Conservation (phyloP, 495 filamentous ascomycete genomes). For the Hypoxylon lienhwacheense region DNA sequence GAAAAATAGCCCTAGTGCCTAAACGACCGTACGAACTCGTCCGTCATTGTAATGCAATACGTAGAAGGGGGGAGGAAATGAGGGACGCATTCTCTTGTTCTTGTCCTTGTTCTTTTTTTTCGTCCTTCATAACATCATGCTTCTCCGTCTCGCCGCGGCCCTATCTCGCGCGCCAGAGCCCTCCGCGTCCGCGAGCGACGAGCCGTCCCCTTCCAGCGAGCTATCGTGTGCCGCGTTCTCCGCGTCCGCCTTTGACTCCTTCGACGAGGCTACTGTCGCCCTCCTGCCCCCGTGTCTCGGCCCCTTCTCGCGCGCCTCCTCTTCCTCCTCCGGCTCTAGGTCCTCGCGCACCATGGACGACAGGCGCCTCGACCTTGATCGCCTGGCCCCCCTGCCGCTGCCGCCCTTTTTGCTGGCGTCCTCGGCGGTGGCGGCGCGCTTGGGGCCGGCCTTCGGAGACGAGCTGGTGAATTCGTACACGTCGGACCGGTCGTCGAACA, state of each 20-base stretch:
- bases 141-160: slow-evolving; percentile 46
- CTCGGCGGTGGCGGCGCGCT: slow-evolving; percentile 9
- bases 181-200: slow-evolving; percentile 16
- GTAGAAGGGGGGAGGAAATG: too few relatives aligned
- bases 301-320: slow-evolving; percentile 21
- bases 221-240: slow-evolving; percentile 20
- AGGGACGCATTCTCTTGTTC: too few relatives aligned
- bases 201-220: slow-evolving; percentile 28
- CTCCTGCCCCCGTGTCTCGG: slow-evolving; percentile 33
- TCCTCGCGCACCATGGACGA: slow-evolving; percentile 33
- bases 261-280: slow-evolving; percentile 46
- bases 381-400: slow-evolving; percentile 20
- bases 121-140: slow-evolving; percentile 60
- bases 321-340: slow-evolving; percentile 17
- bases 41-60: slow-evolving; percentile 20
- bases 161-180: slow-evolving; percentile 17
- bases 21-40: slow-evolving; percentile 23
- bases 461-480: slow-evolving; percentile 42
- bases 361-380: slow-evolving; percentile 33
- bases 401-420: slow-evolving; percentile 16
- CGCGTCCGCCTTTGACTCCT: slow-evolving; percentile 33
- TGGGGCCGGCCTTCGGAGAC: slow-evolving; percentile 30
- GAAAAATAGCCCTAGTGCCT: too few relatives aligned
- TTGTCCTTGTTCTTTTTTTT: slow-evolving; percentile 7
- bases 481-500: slow-evolving; percentile 24